Conservation (phyloP, 1,284 basidiomycete species). For the Sanghuangporus baumii region DNA sequence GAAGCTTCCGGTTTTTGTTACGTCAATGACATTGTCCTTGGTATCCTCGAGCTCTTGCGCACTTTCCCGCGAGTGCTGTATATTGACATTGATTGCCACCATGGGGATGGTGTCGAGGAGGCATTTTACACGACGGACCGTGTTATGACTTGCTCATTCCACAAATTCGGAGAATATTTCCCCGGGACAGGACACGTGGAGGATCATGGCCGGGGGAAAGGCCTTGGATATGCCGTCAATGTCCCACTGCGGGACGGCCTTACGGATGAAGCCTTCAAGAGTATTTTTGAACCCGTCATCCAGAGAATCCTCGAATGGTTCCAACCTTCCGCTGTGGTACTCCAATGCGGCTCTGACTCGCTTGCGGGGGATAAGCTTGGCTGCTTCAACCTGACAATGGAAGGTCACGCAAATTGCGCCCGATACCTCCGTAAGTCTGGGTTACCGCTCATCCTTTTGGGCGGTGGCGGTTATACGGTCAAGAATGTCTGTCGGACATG, state of each 20-base stretch:
- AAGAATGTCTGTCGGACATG: conserved; percentile 95
- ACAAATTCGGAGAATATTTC: conserved; percentile 97
- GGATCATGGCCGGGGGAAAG: conserved; percentile 82
- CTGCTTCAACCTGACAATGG: conserved; percentile 94
- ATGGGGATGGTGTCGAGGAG: conserved; percentile 98
- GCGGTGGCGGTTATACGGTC: conserved; percentile 95
- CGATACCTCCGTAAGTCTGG: conserved; percentile 81
- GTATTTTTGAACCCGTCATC: conserved; percentile 86
- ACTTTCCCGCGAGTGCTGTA: conserved; percentile 87
- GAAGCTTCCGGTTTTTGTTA: conserved; percentile 98
- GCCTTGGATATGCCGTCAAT: conserved; percentile 90
- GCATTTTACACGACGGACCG: conserved; percentile 97
- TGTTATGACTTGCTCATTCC: conserved; percentile 95
- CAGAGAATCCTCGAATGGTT: conserved; percentile 87
- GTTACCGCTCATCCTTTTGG: conserved; percentile 87
- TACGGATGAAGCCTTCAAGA: conserved; percentile 76
- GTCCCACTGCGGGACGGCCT: conserved; percentile 94
- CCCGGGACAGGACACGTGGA: conserved; percentile 89
- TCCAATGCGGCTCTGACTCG: conserved; percentile 96
- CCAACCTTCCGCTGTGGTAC: conserved; percentile 82
- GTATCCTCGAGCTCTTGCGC: conserved; percentile 83
- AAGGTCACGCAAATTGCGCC: conserved; percentile 90
- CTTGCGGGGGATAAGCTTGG: conserved; percentile 94
- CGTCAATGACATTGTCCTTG: conserved; percentile 93
- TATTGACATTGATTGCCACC: conserved; percentile 97